These are phyloP conservation scores for Solioccasus polychromus DNA, from an alignment of 768 basidiomycete species.

Conservation along the genomic window DNA sequence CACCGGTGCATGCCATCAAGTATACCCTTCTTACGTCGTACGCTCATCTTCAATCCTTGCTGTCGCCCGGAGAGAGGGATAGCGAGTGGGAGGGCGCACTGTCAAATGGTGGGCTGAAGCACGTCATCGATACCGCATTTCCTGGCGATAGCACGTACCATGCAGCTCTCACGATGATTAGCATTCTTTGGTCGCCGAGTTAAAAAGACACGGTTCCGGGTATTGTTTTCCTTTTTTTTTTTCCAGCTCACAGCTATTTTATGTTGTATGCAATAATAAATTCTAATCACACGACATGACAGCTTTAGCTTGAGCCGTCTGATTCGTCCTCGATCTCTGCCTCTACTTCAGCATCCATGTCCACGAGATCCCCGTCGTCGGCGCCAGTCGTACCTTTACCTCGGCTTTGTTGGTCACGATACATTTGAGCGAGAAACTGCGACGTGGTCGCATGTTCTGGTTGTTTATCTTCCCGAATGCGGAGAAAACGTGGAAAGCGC, in stretches of 20 bases:
- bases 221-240: not conserved
- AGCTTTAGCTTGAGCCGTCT: conserved; percentile 14
- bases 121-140: conserved; percentile 29
- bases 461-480: conserved; percentile 67
- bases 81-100: conserved; percentile 33
- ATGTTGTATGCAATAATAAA: not conserved
- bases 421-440: conserved; percentile 67
- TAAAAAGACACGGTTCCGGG: not conserved
- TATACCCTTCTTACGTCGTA: conserved; percentile 40
- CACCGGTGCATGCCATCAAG: conserved; percentile 29
- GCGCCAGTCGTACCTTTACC: conserved; percentile 33
- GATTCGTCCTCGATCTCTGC: conserved; percentile 31
- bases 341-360: conserved; percentile 40
- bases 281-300: not conserved
- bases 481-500: conserved; percentile 86
- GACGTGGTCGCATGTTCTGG: conserved; percentile 72
- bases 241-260: not conserved
- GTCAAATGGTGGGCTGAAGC: conserved; percentile 22
- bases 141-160: conserved; percentile 25
- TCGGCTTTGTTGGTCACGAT: conserved; percentile 55
- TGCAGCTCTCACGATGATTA: conserved; percentile 20
- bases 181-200: conserved; percentile 14
- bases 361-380: conserved; percentile 62
- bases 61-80: conserved; percentile 29
- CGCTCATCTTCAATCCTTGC: conserved; percentile 33